Percentiles rank a stretch among this genome's conserved stretches.
phyloP scores from a whole-genome alignment of 257 asterid species.

The Jaltomata sinuosa region DNA sequence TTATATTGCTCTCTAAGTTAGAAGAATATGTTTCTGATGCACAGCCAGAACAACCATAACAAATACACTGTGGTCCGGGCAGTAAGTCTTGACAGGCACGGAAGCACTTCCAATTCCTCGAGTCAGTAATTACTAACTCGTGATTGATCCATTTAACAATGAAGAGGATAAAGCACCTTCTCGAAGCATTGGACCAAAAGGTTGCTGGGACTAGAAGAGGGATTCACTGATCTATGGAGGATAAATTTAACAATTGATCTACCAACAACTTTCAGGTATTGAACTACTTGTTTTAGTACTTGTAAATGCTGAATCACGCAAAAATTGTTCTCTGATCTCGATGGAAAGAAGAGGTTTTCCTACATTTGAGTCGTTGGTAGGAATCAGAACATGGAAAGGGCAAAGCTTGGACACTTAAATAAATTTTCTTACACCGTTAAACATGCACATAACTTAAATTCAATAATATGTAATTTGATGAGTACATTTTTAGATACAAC shows the following conservation, averaged over 20 bases:
- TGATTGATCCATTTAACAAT: neutral
- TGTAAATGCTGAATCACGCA: neutral
- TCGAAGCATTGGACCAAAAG: neutral
- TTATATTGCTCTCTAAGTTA: conserved; percentile 26
- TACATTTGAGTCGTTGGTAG: neutral
- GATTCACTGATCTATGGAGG: neutral
- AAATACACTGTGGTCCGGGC: neutral
- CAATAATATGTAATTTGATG: neutral
- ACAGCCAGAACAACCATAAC: conserved; percentile 3
- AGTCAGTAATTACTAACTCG: neutral
- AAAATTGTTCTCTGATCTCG: neutral
- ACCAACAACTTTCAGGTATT: neutral
- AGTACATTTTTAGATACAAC: neutral
- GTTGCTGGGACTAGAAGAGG: neutral
- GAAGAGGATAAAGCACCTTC: neutral
- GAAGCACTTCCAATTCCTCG: neutral
- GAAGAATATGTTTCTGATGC: conserved; percentile 16
- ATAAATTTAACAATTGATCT: neutral
- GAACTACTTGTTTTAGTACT: neutral
- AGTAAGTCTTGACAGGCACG: neutral
- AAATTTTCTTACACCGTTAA: neutral
- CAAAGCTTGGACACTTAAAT: neutral
- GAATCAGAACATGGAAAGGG: neutral
- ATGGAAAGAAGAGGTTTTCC: neutral
- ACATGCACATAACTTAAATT: neutral